Conservation (phyloP, 73 alveolate genomes). For the Stentor coeruleus region DNA sequence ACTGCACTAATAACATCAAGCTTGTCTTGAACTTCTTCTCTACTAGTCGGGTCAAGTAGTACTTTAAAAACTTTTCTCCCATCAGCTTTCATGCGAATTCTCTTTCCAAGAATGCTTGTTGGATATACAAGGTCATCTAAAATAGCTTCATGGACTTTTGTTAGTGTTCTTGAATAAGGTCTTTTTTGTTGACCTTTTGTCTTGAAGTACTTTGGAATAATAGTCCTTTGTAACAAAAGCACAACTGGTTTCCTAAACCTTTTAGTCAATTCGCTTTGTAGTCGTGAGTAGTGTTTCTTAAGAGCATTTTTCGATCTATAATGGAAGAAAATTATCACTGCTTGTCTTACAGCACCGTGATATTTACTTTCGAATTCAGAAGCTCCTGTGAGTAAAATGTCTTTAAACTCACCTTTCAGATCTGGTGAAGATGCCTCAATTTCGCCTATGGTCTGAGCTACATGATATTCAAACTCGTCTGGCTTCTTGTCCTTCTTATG, state of each 20-base stretch:
- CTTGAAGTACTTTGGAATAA: slow-evolving; percentile 36
- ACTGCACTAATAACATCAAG: slow-evolving; percentile 73
- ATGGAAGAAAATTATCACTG: slow-evolving; percentile 45
- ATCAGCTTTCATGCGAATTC: slow-evolving; percentile 38
- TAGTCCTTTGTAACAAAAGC: slow-evolving; percentile 42
- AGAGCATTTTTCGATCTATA: slow-evolving; percentile 43
- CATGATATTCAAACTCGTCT: slow-evolving; percentile 14
- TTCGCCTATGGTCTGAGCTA: slow-evolving; percentile 17
- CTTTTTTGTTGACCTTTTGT: no score
- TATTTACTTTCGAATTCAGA: slow-evolving; percentile 39
- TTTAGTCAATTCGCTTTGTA: slow-evolving; percentile 46
- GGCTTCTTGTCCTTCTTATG: slow-evolving; percentile 2
- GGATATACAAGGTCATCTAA: slow-evolving; percentile 77
- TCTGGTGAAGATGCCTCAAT: slow-evolving; percentile 39
- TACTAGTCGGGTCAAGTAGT: slow-evolving; percentile 46
- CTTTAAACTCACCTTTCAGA: slow-evolving; percentile 46
- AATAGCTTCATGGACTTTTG: slow-evolving; percentile 76
- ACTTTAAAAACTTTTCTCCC: slow-evolving; percentile 19
- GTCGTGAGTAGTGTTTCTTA: slow-evolving; percentile 46
- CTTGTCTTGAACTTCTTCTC: slow-evolving; percentile 77
- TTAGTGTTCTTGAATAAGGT: no score
- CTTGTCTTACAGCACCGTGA: slow-evolving; percentile 29
- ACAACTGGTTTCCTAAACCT: slow-evolving; percentile 52
- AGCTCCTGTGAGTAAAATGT: slow-evolving; percentile 45
- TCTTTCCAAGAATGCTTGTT: slow-evolving; percentile 59